phyloP scores from a whole-genome alignment of 1,284 basidiomycete genomes.

The Irpex lacteus region DNA sequence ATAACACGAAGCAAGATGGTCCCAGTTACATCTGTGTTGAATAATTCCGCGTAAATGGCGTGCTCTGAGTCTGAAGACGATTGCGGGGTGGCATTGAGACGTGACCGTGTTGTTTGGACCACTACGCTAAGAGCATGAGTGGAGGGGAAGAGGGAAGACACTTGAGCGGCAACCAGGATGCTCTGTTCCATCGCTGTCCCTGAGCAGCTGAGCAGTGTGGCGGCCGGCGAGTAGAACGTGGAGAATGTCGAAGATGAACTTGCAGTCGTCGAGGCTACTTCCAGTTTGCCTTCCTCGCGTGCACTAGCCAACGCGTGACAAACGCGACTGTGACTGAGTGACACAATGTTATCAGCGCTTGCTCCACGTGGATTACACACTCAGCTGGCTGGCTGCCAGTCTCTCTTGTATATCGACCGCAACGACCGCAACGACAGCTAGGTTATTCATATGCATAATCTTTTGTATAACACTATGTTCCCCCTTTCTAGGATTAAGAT shows the following conservation, averaged over 20 bases:
- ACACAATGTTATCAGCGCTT: no score
- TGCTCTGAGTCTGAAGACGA: conserved; percentile 62
- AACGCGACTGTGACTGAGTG: neutral
- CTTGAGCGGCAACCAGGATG: conserved; percentile 15
- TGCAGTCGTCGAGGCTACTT: neutral
- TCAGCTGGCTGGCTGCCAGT: no score
- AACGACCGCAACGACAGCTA: no score
- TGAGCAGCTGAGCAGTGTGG: neutral
- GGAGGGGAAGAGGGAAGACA: conserved; percentile 34
- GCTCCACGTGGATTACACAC: no score
- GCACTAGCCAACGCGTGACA: neutral
- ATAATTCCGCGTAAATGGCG: conserved; percentile 61
- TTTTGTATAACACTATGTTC: no score
- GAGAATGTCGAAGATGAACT: neutral
- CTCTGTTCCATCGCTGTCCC: conserved; percentile 8
- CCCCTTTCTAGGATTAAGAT: no score
- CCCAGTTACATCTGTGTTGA: conserved; percentile 60
- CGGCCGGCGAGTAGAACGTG: neutral
- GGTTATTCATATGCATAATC: no score
- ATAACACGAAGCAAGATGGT: conserved; percentile 74
- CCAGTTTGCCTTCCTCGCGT: neutral
- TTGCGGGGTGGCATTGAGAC: conserved; percentile 46
- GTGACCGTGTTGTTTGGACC: conserved; percentile 49
- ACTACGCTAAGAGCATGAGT: conserved; percentile 50
- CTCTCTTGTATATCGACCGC: no score